Evolutionary conservation across 371 early-diverging fungal genomes (phyloP), one percentile per base, ranked within the genome.

Genomic region (Rhizopus stolonifer): DNA sequence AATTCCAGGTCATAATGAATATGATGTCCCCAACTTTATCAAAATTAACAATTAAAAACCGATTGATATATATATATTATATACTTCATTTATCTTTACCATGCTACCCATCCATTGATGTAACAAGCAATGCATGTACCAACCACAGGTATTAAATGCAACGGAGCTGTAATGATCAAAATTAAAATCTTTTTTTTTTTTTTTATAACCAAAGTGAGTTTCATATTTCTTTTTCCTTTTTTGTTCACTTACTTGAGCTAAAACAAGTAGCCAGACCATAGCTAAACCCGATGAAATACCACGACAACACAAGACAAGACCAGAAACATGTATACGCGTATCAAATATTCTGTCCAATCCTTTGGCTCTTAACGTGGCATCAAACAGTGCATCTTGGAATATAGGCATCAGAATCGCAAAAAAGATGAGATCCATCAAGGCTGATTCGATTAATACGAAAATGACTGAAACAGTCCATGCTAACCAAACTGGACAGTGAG

Each of bases 81-180:
- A 13, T 6, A 21, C 10, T 21, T 1, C 10, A 18, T 13, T 44
- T 23, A 23, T 23, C 8, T 24, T 64, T 72, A 78, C 78, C 74
- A 70, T 15, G 69, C 65, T n/a, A 72, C 64, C 72, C 74, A 80
- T 1, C 81, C 84, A 60, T 83, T 85, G 43, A 85, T 62, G 50
- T 79, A 73, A 54, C 83, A 81, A 46, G 78, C 81, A 23, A 80
- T 19, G 17, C 70, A 54, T 3, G 79, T 77, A 7, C 87, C 85
- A 23, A 79, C 38, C 9, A 84, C 54, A 11, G 87, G 87, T 38
- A 87, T 72, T 29, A 81, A 46, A 66, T 84, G 77, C 21, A 87
- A 56, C 5, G 87, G 85, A 13, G 82, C 65, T 6, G 82, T 83
- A 29, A 87, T 47, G 17, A 81, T 54, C 26, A 81, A 65, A 0